Evolutionary conservation across 2,329 filamentous ascomycete species (phyloP).

Genomic region (Claviceps sp.): DNA sequence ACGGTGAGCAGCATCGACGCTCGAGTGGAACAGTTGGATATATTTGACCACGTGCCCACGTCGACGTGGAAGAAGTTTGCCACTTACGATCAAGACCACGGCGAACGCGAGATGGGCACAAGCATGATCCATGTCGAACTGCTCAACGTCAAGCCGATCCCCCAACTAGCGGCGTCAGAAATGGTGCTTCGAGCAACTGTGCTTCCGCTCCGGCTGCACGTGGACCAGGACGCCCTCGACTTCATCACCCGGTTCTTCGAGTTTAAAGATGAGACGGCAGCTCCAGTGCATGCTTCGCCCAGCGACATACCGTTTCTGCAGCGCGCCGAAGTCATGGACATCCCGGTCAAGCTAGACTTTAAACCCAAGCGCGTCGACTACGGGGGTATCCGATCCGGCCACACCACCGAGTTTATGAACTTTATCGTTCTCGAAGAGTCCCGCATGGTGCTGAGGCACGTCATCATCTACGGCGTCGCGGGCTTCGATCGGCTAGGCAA

Average conservation of each 20-base stretch:
- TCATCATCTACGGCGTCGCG: conserved; percentile 82
- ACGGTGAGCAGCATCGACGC: conserved; percentile 81
- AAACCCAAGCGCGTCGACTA: conserved; percentile 99
- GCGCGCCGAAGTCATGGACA: conserved; percentile 70
- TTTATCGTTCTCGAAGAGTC: conserved; percentile 86
- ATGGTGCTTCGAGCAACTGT: conserved; percentile 70
- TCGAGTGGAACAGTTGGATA: conserved; percentile 67
- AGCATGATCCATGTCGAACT: conserved; percentile 87
- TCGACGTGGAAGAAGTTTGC: conserved; percentile 98
- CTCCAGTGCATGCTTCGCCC: conserved; percentile 38
- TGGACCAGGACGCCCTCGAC: conserved; percentile 93
- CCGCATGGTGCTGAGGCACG: conserved; percentile 72
- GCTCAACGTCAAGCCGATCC: conserved; percentile 74
- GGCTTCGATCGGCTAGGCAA: conserved; percentile 85
- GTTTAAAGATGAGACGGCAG: conserved; percentile 67
- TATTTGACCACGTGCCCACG: conserved; percentile 87
- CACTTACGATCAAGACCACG: conserved; percentile 79
- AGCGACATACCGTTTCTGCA: conserved; percentile 79
- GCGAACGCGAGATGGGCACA: conserved; percentile 71
- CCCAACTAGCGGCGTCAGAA: conserved; percentile 75
- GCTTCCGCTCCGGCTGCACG: conserved; percentile 77
- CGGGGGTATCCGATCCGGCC: conserved; percentile 77
- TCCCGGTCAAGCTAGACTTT: conserved; percentile 80
- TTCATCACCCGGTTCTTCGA: conserved; percentile 97
- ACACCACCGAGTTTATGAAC: conserved; percentile 98